These are phyloP conservation scores for Sarocladium kiliense DNA, from an alignment of 2,329 filamentous ascomycete genomes.

Conservation along the genomic window DNA sequence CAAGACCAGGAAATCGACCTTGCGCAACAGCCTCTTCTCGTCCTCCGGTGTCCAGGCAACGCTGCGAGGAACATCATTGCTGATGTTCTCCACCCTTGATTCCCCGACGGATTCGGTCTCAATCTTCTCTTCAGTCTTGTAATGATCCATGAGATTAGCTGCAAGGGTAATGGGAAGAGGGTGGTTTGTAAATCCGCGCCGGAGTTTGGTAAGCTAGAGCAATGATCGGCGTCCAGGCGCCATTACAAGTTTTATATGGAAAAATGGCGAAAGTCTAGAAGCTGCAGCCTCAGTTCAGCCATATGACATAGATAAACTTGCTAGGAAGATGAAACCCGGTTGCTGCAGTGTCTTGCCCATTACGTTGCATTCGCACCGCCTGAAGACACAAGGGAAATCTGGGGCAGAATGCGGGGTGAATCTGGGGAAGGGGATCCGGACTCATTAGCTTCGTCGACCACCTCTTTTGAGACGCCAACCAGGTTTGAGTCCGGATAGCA, in stretches of 20 bases:
- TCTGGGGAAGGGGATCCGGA: not conserved
- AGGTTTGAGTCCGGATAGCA: not conserved
- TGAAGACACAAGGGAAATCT: no score
- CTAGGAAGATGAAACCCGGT: no score
- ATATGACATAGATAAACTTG: no score
- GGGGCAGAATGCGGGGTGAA: not conserved
- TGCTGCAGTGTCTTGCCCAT: no score
- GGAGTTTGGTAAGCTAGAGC: no score
- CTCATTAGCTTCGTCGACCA: not conserved
- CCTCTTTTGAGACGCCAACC: no score
- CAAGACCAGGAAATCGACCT: not conserved
- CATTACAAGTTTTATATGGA: not conserved
- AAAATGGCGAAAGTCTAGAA: no score
- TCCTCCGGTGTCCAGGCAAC: not conserved
- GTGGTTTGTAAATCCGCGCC: no score
- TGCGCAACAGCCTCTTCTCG: not conserved
- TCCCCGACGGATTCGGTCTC: not conserved
- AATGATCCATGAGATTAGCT: not conserved
- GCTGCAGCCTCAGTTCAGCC: no score
- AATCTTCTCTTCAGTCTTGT: not conserved
- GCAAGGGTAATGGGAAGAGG: no score
- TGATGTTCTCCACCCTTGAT: not conserved
- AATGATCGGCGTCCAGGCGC: not conserved
- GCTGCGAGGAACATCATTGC: not conserved
- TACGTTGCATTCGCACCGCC: no score